Evolutionary conservation across 139 green algal genomes (phyloP), one percentile per base, ranked within the genome.

Genomic region (Haematococcus lacustris): DNA sequence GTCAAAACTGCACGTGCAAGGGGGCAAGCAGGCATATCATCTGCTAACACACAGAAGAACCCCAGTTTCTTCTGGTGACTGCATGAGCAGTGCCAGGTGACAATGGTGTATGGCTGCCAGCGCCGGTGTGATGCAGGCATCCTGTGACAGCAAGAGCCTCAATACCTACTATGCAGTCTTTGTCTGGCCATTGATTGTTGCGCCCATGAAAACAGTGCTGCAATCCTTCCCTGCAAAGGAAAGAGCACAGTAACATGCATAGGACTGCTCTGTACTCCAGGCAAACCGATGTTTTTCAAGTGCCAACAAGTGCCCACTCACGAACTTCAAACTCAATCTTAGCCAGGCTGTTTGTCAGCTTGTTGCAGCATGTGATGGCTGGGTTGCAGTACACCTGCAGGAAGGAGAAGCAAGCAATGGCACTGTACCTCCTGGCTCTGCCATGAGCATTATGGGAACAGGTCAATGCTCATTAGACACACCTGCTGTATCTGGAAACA

Each of bases 331-430:
- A 69, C 25, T 33, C 26, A n/a, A 69, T 69, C 63, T 69, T 60
- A 3, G 13, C 41, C 66, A 50, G 7, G 1, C 28, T 51, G n/a
- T 3, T 17, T 6, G n/a, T 64, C 32, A 63, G 41, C 61, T 76
- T 81, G 66, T 72, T 77, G 57, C 76, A 81, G 60, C 73, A 81
- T 43, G 67, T 51, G 71, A 68, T 74, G 34, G 70, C 65, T 35
- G 43, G 43, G 39, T 40, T 69, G 38, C 57, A 68, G 35, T 57
- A 38, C 53, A 68, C 39, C 39, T 75, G 70, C 62, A 51, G 21
- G 32, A 40, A 63, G 25, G n/a, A 28, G 30, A 39, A 4, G 25
- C 2, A 3, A 32, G 30, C n/a, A 32, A 2, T 23, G 38, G 59
- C 32, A 39, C 17, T 7, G 32, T 63, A 63, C 13, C 53, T 17